Evolutionary conservation across 1,284 basidiomycete genomes (phyloP), one percentile per base, ranked within the genome.

Genomic region (Gyrodon tennesseensis): DNA sequence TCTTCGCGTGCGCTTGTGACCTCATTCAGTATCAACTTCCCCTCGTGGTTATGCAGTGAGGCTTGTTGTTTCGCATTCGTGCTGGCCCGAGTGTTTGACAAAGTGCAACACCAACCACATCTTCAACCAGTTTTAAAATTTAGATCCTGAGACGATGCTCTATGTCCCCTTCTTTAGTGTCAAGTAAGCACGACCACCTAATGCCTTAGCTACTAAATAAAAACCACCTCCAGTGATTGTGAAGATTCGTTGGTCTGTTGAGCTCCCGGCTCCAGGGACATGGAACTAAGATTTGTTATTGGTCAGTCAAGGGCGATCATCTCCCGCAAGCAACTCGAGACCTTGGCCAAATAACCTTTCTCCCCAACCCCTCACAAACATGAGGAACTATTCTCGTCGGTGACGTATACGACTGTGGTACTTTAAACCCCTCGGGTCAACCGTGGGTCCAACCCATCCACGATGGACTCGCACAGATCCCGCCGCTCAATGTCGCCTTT

Each of bases 41-140:
- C 40, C 55, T 56, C 55, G 55, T n/a, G 27, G n/a, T 56, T 18
- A 55, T 58, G 48, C 56, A 56, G 34, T 23, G 51, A 37, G 25
- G 49, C n/a, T 34, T n/a, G 18, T 25, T 21, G 18, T 34, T 55
- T 58, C 25, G 51, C 34, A 16, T 27, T 21, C 11, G 5, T 9
- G 13, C 18, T 16, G 11, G 3, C 51, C 7, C 18, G 25, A 39
- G 31, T 27, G 19, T 25, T 7, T 37, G 51, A 58, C n/a, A 19
- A 19, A 23, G 43, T 13, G 7, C 15, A 27, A 21, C 34, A 56
- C 34, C 49, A 34, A 56, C 25, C 25, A 56, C 19, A 16, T 58
- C 18, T 27, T 58, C 6, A 57, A 57, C 19, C 56, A 57, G 23
- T 57, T 18, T 3, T 27, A 58, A 8, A 58, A 57, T 39, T 23